Conservation (phyloP, 106 monocot genomes). For the Dendrobium chrysotoxum region DNA sequence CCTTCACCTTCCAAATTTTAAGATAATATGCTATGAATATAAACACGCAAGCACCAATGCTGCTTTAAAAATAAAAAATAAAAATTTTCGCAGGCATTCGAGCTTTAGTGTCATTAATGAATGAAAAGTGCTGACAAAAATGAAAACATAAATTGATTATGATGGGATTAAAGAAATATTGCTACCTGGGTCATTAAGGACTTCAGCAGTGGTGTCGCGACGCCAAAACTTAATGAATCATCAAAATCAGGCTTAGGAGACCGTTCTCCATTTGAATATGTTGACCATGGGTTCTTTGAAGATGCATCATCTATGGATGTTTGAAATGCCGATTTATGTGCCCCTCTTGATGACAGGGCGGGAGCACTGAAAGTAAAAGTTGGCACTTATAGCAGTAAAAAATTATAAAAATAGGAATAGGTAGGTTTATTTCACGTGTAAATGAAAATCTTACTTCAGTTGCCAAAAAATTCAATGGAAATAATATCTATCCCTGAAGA, state of each 20-base stretch:
- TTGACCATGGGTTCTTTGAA: constrained; percentile 43
- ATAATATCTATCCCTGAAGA: too few species aligned
- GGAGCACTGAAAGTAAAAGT: constrained; percentile 52
- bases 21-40: background rate
- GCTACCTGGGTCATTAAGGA: constrained; percentile 93
- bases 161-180: background rate
- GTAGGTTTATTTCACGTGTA: too few species aligned
- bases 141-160: too few species aligned
- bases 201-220: constrained; percentile 77
- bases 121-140: too few species aligned
- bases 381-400: background rate
- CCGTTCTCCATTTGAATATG: constrained; percentile 65
- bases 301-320: constrained; percentile 35
- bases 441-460: too few species aligned
- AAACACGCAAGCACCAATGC: background rate
- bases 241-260: constrained; percentile 65
- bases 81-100: background rate
- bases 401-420: background rate
- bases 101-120: background rate
- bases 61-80: background rate
- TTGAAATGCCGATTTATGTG: constrained; percentile 50
- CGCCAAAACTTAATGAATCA: constrained; percentile 54
- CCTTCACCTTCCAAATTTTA: background rate
- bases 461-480: too few species aligned
- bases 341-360: constrained; percentile 64